Evolutionary conservation across 2,329 filamentous ascomycete genomes (phyloP).

Genomic region (Onygenales sp.): DNA sequence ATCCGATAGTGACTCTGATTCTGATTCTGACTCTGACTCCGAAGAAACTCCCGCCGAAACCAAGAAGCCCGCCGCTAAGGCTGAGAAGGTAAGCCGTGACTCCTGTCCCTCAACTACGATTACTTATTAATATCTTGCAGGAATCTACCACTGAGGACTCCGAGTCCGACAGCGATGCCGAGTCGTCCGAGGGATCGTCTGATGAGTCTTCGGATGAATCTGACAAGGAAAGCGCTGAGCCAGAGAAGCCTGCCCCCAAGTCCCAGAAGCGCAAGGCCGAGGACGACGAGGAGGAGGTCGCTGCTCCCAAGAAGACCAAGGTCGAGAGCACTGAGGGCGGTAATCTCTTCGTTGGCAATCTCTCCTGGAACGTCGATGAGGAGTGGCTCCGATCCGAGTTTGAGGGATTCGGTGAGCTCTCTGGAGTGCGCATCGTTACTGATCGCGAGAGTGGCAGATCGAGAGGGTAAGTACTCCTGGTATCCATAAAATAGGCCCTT

Average conservation of each 20-base stretch:
- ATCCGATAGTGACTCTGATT: slow-evolving; percentile 13
- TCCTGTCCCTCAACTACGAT: slow-evolving; percentile 10
- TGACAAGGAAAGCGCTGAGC: slow-evolving; percentile 21
- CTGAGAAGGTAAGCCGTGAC: slow-evolving; percentile 12
- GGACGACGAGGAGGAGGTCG: slow-evolving; percentile 27
- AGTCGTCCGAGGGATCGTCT: slow-evolving; percentile 5
- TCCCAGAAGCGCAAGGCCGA: slow-evolving; percentile 42
- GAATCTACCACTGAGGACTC: slow-evolving; percentile 6
- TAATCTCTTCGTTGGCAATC: slow-evolving; percentile 81
- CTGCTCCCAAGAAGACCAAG: slow-evolving; percentile 56
- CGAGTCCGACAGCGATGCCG: background rate
- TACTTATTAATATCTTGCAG: background rate
- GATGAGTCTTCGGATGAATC: slow-evolving; percentile 25
- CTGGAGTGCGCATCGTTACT: slow-evolving; percentile 68
- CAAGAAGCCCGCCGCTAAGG: slow-evolving; percentile 10
- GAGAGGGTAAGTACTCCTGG: slow-evolving; percentile 51
- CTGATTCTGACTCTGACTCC: slow-evolving; percentile 15
- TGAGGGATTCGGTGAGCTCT: slow-evolving; percentile 64
- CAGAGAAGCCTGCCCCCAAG: slow-evolving; percentile 13
- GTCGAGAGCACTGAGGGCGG: slow-evolving; percentile 32
- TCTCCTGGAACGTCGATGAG: slow-evolving; percentile 87
- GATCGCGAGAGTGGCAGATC: slow-evolving; percentile 73
- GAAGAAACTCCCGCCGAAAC: slow-evolving; percentile 11
- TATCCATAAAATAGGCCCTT: background rate
- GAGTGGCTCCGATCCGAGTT: slow-evolving; percentile 73